A percentile compares a stretch with the other conserved stretches of the same genome.
phyloP scores from a whole-genome alignment of 352 stramenopile genomes.

The Globisporangium viniferum region DNA sequence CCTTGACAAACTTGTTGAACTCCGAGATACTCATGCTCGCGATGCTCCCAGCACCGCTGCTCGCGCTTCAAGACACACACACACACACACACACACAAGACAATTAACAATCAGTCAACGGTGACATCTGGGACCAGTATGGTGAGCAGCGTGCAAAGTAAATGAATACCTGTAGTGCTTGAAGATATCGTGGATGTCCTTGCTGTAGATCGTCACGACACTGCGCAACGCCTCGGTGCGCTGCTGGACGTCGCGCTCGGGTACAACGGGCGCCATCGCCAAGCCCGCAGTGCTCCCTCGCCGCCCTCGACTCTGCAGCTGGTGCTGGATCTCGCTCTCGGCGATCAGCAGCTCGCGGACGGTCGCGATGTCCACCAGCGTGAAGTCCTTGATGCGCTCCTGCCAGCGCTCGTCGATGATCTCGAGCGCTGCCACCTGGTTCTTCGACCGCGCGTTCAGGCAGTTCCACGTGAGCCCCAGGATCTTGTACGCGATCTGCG shows the following conservation, averaged over 20 bases:
- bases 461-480: slow-evolving; percentile 66
- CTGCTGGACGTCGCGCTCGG: slow-evolving; percentile 56
- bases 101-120: not conserved
- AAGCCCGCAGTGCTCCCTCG: slow-evolving; percentile 19
- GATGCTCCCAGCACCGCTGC: slow-evolving; percentile 55
- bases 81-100: not conserved
- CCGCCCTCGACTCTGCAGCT: slow-evolving; percentile 17
- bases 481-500: slow-evolving; percentile 66
- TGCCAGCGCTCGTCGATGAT: slow-evolving; percentile 66
- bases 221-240: slow-evolving; percentile 48
- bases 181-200: slow-evolving; percentile 80
- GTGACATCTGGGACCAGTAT: not conserved
- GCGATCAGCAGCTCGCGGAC: slow-evolving; percentile 60
- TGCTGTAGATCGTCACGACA: slow-evolving; percentile 58
- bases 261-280: slow-evolving; percentile 34
- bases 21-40: slow-evolving; percentile 68
- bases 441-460: slow-evolving; percentile 31
- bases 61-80: slow-evolving; percentile 28
- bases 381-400: slow-evolving; percentile 66
- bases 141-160: not conserved
- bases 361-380: slow-evolving; percentile 33
- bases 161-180: slow-evolving; percentile 69
- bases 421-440: slow-evolving; percentile 28
- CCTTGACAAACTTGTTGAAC: slow-evolving; percentile 75
- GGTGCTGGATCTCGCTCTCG: slow-evolving; percentile 30